Base-by-base conservation (phyloP, 139 green algal genomes). In the Eudorina sp. region DNA sequence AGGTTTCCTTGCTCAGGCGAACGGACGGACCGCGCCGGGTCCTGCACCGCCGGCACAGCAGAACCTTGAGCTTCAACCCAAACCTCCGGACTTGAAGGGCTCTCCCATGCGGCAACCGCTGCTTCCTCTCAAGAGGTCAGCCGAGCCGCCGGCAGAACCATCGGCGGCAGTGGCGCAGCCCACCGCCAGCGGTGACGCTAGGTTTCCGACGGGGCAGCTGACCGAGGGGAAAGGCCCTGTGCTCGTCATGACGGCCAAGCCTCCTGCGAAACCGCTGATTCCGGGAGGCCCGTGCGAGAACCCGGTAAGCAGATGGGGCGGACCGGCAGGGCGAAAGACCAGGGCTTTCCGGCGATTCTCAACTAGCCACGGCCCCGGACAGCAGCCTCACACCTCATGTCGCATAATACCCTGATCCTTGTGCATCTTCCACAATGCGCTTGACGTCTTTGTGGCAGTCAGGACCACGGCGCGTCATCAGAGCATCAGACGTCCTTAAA, bases 201-300 rank as follows among this genome's bases (percentile, higher is more conserved):
- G 36, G 19, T 79, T 16, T 16, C 40, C 70, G 16, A 34, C 70
- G 4, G 70, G 38, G 2, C 41, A 79, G 41, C 70, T 53, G 18
- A 38, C 70, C 3, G 70, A 53, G 43, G 11, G 11, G 21, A 79
- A 55, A 40, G 4, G 41, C 19, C 70, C 31, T 40, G 70, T 34
- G 40, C 70, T 48, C 70, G 41, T 53, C 23, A 14, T 79, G 3
- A 27, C 70, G 25, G 16, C 18, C 34, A 79, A 53, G 38, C 40
- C 70, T 34, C 14, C 70, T 23, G 40, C 75, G 16, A 83, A 83
- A 31, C 75, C 75, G 18, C 48, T 83, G 1, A 45, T 83, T 13
- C 75, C 75, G 7, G 75, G 75, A 19, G 75, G 75, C 13, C 75
- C 75, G 0, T 83, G 75, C 75, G 75, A 83, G 31, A 83, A 83